These are phyloP conservation scores for Schizophyllum commune DNA, from an alignment of 1,284 basidiomycete species.

Conservation along the genomic window DNA sequence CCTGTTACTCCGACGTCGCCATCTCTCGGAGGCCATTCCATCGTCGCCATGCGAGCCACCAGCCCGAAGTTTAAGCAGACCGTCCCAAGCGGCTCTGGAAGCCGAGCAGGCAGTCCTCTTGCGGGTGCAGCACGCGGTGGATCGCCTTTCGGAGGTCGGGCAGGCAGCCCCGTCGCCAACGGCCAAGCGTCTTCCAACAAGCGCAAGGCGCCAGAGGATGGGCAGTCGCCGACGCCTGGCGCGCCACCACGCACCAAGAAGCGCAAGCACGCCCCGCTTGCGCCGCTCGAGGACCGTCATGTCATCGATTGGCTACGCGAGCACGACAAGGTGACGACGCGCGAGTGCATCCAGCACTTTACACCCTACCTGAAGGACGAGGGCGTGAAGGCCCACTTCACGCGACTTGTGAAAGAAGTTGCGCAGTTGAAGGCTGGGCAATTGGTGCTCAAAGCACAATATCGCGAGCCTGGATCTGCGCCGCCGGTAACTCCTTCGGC, in stretches of 20 bases:
- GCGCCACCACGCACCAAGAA: constrained; percentile 54
- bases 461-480: not conserved
- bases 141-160: constrained; percentile 33
- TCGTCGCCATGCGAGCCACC: constrained; percentile 78
- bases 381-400: constrained; percentile 64
- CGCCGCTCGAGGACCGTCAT: constrained; percentile 53
- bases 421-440: constrained; percentile 61
- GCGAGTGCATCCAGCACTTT: constrained; percentile 74
- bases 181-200: constrained; percentile 34
- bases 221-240: constrained; percentile 24
- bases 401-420: constrained; percentile 68
- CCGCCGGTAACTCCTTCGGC: constrained; percentile 15
- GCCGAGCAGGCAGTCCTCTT: constrained; percentile 51
- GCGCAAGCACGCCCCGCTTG: constrained; percentile 46
- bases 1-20: constrained; percentile 48
- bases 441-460: constrained; percentile 46
- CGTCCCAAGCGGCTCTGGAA: constrained; percentile 39
- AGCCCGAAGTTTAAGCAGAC: constrained; percentile 40
- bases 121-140: constrained; percentile 29
- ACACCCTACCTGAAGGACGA: constrained; percentile 61
- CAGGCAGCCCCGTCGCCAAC: constrained; percentile 33
- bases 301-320: constrained; percentile 67
- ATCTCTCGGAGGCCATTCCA: constrained; percentile 56
- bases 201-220: constrained; percentile 58
- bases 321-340: constrained; percentile 55